These are phyloP conservation scores for Chimonanthus salicifolius DNA, from an alignment of 164 flowering plant species.

Conservation along the genomic window DNA sequence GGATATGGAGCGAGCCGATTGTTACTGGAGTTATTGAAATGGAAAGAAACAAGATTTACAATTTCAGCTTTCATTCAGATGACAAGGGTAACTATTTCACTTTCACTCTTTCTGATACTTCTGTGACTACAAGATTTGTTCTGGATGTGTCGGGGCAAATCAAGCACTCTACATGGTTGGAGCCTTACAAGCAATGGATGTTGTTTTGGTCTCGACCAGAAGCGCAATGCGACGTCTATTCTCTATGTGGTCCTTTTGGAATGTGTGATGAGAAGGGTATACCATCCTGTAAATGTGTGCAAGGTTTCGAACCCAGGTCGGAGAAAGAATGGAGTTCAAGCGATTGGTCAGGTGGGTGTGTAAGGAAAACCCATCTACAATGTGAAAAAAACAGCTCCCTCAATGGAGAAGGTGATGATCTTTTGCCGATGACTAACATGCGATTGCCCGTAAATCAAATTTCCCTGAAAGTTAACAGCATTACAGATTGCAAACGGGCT, in stretches of 20 bases:
- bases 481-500: slow-evolving; percentile 10
- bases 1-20: slow-evolving; percentile 11
- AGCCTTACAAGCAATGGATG: slow-evolving; percentile 1
- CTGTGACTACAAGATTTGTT: slow-evolving; percentile 14
- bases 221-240: slow-evolving; percentile 12
- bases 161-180: slow-evolving; percentile 15
- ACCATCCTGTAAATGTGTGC: slow-evolving; percentile 15
- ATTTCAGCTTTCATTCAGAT: slow-evolving; percentile 12
- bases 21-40: slow-evolving; percentile 21
- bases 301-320: slow-evolving; percentile 14
- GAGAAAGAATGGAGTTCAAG: slow-evolving; percentile 12
- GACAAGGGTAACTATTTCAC: slow-evolving; percentile 15
- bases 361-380: slow-evolving; percentile 16
- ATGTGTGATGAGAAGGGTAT: slow-evolving; percentile 7
- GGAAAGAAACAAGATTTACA: slow-evolving; percentile 3
- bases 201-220: slow-evolving; percentile 24
- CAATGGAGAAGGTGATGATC: neutral
- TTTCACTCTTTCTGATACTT: neutral
- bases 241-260: slow-evolving; percentile 25
- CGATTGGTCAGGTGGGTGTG: slow-evolving; percentile 22
- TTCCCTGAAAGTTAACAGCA: neutral
- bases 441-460: slow-evolving; percentile 9
- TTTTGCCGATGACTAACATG: neutral
- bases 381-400: slow-evolving; percentile 10
- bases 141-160: slow-evolving; percentile 22